A percentile compares a stretch with the other conserved stretches of the same genome.
phyloP scores from a whole-genome alignment of 352 stramenopile genomes.

The Phytophthora melonis region DNA sequence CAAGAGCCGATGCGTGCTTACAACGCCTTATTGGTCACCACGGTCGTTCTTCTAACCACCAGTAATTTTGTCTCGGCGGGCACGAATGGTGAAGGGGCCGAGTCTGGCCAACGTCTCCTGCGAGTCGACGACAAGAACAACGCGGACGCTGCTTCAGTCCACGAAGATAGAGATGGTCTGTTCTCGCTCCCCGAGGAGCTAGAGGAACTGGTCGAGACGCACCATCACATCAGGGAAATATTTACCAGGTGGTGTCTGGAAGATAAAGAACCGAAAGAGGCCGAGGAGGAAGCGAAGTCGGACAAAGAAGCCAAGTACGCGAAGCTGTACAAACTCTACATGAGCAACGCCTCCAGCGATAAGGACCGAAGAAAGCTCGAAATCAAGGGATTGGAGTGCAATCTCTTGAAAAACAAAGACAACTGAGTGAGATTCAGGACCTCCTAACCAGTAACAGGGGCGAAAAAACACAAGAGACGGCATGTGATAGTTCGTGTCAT shows the following conservation, averaged over 20 bases:
- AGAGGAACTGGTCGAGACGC: constrained; percentile 13
- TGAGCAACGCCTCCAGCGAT: not conserved
- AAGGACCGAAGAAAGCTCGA: not conserved
- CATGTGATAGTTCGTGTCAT: constrained; percentile 6
- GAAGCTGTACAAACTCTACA: constrained; percentile 8
- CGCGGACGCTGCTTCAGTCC: not conserved
- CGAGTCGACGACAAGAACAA: not conserved
- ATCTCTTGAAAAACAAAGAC: not conserved
- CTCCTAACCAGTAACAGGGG: too few relatives aligned
- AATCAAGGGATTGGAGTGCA: not conserved
- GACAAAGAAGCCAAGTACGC: constrained; percentile 3
- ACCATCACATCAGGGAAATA: constrained; percentile 16
- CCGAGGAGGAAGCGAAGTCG: not conserved
- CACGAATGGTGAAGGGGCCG: not conserved
- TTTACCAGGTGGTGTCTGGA: constrained; percentile 18
- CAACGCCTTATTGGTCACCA: not conserved
- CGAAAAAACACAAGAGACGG: not conserved
- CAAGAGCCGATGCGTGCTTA: not conserved
- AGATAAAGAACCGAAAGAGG: constrained; percentile 7
- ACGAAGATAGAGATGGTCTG: constrained; percentile 17
- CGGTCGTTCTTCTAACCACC: not conserved
- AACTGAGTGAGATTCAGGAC: not conserved
- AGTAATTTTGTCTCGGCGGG: not conserved
- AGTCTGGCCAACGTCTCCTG: not conserved
- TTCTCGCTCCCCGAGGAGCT: constrained; percentile 6